phyloP scores from a whole-genome alignment of 305 asterid genomes.

The Withania somnifera region DNA sequence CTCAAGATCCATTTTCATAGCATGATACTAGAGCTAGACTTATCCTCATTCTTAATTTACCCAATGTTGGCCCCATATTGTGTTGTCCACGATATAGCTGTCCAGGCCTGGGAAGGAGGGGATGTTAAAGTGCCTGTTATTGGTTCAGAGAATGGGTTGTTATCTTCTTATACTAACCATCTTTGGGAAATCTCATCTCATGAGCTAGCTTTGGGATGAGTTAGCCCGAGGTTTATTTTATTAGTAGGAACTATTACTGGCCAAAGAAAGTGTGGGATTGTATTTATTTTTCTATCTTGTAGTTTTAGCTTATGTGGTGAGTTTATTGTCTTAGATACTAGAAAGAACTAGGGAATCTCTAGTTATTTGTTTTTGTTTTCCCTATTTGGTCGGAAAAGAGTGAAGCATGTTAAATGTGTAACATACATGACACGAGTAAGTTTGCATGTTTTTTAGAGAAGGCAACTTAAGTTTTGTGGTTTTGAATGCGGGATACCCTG shows the following conservation, averaged over 20 bases:
- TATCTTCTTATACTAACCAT: not conserved
- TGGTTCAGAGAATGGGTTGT: not conserved
- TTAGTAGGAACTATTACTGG: not conserved
- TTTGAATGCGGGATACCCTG: not conserved
- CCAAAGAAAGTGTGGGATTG: not conserved
- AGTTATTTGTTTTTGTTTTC: not conserved
- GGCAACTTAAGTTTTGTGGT: not conserved
- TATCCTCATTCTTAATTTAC: not conserved
- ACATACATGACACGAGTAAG: not conserved
- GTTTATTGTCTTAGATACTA: not conserved
- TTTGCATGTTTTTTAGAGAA: not conserved
- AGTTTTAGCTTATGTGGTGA: not conserved
- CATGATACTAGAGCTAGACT: not conserved
- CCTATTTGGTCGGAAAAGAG: not conserved
- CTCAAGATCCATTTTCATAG: not conserved
- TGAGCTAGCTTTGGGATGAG: not conserved
- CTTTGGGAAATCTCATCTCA: not conserved
- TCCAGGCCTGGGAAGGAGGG: not conserved
- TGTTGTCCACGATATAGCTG: not conserved
- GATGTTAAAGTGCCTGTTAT: not conserved
- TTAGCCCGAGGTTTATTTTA: not conserved
- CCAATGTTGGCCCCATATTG: not conserved
- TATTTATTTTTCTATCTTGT: not conserved
- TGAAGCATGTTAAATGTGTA: not conserved
- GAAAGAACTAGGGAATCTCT: not conserved